These are phyloP conservation scores for Wickerhamomyces queroliae DNA, from an alignment of 805 yeast species.

Conservation along the genomic window DNA sequence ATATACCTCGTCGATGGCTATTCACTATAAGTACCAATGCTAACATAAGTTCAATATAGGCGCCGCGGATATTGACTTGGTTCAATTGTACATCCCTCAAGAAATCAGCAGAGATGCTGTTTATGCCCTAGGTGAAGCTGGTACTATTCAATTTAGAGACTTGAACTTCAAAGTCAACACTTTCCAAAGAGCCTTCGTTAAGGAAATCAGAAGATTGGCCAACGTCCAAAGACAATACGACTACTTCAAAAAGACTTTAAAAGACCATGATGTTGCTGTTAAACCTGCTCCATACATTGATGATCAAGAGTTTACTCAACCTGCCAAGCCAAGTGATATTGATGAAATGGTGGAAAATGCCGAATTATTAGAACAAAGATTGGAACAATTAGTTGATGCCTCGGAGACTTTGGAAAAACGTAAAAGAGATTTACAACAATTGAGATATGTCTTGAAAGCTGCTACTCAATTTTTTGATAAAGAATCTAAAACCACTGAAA, in stretches of 20 bases:
- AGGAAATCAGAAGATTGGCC: slow-evolving; percentile 80
- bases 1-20: no score
- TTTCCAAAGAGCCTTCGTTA: slow-evolving; percentile 88
- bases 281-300: slow-evolving; percentile 21
- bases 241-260: slow-evolving; percentile 45
- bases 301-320: slow-evolving; percentile 23
- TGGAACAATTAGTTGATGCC: slow-evolving; percentile 66
- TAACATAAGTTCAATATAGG: slow-evolving; percentile 26
- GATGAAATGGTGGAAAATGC: slow-evolving; percentile 72
- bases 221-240: slow-evolving; percentile 82
- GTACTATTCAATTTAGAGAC: slow-evolving; percentile 86
- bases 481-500: slow-evolving; percentile 9
- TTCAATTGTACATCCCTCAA: slow-evolving; percentile 87
- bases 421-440: slow-evolving; percentile 57
- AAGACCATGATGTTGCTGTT: slow-evolving; percentile 36
- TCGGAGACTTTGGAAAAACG: slow-evolving; percentile 57
- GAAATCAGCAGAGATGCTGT: slow-evolving; percentile 87
- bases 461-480: slow-evolving; percentile 42
- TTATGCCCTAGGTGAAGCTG: slow-evolving; percentile 80
- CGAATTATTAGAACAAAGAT: slow-evolving; percentile 67
- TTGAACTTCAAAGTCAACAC: slow-evolving; percentile 74
- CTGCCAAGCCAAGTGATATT: slow-evolving; percentile 27
- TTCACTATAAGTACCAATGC: neutral
- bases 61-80: slow-evolving; percentile 96
- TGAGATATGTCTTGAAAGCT: slow-evolving; percentile 45